A percentile compares a stretch with the other conserved stretches of the same genome.
These are phyloP conservation scores for Aspergillus pseudoglaucus DNA, from an alignment of 2,329 filamentous ascomycete genomes.

Conservation along the genomic window DNA sequence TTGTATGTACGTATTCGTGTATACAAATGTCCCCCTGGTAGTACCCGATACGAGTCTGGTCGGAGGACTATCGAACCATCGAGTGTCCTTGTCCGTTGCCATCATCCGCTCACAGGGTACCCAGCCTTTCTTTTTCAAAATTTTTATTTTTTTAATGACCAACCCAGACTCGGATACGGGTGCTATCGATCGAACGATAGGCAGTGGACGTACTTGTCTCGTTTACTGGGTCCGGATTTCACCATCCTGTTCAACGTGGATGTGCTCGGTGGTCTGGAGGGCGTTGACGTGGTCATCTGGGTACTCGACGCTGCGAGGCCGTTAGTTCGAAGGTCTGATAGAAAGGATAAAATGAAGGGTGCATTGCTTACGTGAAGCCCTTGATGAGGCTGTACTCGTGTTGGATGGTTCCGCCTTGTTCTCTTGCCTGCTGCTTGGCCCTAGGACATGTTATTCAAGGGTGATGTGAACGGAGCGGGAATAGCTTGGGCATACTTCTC, in stretches of 20 bases:
- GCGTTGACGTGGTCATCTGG: constrained; percentile 59
- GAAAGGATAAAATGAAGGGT: neutral
- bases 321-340: constrained; percentile 5
- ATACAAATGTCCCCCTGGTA: neutral
- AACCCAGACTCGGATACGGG: too few relatives aligned
- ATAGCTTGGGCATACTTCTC: constrained; percentile 49
- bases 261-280: constrained; percentile 62
- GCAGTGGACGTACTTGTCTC: neutral
- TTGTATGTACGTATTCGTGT: neutral
- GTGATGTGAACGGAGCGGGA: neutral
- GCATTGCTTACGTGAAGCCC: constrained; percentile 72
- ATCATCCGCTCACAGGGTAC: neutral
- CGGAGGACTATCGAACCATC: neutral
- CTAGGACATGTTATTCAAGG: constrained; percentile 37
- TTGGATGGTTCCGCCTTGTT: constrained; percentile 72
- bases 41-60: neutral
- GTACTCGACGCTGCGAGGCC: constrained; percentile 60
- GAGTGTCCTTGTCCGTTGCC: neutral
- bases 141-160: too few relatives aligned
- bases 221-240: constrained; percentile 65
- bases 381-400: constrained; percentile 85
- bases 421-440: constrained; percentile 66
- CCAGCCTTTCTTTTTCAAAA: too few relatives aligned
- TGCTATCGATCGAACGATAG: neutral
- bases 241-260: constrained; percentile 72